A percentile compares a stretch with the other conserved stretches of the same genome.
These are phyloP conservation scores for Rhizopus arrhizus DNA, from an alignment of 371 early-diverging fungal species.

Conservation along the genomic window DNA sequence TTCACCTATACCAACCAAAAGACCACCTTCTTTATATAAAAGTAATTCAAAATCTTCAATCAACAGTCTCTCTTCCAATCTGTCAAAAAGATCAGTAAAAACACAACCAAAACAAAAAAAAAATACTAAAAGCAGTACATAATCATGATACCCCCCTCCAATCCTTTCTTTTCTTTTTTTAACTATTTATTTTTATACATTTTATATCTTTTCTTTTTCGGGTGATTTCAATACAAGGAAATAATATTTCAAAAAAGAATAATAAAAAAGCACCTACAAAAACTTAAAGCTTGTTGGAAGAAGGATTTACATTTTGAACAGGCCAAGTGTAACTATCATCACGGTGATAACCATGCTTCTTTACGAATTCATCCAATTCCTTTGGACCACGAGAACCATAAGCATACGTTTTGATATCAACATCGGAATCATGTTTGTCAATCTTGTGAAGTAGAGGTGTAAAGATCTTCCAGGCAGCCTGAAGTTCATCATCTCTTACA, in stretches of 20 bases:
- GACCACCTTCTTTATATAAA: too few relatives aligned
- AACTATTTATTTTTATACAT: background rate
- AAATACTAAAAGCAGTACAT: background rate
- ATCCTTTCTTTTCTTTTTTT: too few relatives aligned
- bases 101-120: too few relatives aligned
- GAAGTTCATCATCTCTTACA: slow-evolving; percentile 95
- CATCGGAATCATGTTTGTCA: slow-evolving; percentile 58
- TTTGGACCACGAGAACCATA: slow-evolving; percentile 91
- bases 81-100: too few relatives aligned
- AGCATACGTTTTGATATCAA: slow-evolving; percentile 76
- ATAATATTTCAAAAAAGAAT: background rate
- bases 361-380: slow-evolving; percentile 72
- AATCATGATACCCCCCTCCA: background rate
- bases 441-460: slow-evolving; percentile 93
- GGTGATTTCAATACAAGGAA: background rate
- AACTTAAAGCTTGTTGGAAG: slow-evolving; percentile 30
- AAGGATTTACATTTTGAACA: slow-evolving; percentile 26
- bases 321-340: slow-evolving; percentile 31
- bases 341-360: slow-evolving; percentile 61
- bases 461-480: slow-evolving; percentile 96
- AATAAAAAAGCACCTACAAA: background rate
- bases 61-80: too few relatives aligned
- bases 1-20: too few relatives aligned
- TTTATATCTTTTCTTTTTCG: background rate
- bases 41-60: too few relatives aligned